These are phyloP conservation scores for Epichloe baconii DNA, from an alignment of 2,329 filamentous ascomycete genomes.

Conservation along the genomic window DNA sequence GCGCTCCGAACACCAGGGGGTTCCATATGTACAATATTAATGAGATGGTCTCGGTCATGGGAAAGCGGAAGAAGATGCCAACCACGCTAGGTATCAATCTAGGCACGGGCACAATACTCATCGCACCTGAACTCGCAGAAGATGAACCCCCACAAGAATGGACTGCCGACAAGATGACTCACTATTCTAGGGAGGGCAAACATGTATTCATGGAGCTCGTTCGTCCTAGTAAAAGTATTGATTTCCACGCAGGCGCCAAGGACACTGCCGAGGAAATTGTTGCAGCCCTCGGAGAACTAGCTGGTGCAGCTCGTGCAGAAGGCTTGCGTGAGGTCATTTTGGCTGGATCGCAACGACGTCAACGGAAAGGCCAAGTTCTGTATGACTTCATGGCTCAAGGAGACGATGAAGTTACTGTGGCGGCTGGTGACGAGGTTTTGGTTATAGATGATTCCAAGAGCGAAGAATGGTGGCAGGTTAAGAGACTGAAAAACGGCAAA, in stretches of 20 bases:
- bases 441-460: slow-evolving; percentile 83
- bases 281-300: slow-evolving; percentile 71
- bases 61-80: slow-evolving; percentile 95
- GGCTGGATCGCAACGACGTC: slow-evolving; percentile 54
- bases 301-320: slow-evolving; percentile 73
- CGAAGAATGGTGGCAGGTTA: slow-evolving; percentile 97
- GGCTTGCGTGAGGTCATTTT: slow-evolving; percentile 74
- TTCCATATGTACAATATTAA: slow-evolving; percentile 96
- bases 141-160: slow-evolving; percentile 85
- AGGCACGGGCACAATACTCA: slow-evolving; percentile 75
- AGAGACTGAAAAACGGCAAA: slow-evolving; percentile 78
- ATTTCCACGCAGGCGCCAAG: slow-evolving; percentile 94
- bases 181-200: slow-evolving; percentile 96
- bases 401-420: slow-evolving; percentile 90
- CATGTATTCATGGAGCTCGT: slow-evolving; percentile 94
- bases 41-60: slow-evolving; percentile 94
- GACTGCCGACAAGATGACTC: slow-evolving; percentile 89
- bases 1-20: slow-evolving; percentile 54
- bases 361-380: slow-evolving; percentile 74
- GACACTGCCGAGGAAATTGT: slow-evolving; percentile 95
- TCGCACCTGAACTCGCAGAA: slow-evolving; percentile 71
- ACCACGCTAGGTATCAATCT: slow-evolving; percentile 93
- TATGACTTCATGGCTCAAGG: slow-evolving; percentile 97
- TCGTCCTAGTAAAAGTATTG: slow-evolving; percentile 82
- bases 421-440: slow-evolving; percentile 78